Conservation (phyloP, 2,329 filamentous ascomycete species). For the Phialemoniopsis sp. region DNA sequence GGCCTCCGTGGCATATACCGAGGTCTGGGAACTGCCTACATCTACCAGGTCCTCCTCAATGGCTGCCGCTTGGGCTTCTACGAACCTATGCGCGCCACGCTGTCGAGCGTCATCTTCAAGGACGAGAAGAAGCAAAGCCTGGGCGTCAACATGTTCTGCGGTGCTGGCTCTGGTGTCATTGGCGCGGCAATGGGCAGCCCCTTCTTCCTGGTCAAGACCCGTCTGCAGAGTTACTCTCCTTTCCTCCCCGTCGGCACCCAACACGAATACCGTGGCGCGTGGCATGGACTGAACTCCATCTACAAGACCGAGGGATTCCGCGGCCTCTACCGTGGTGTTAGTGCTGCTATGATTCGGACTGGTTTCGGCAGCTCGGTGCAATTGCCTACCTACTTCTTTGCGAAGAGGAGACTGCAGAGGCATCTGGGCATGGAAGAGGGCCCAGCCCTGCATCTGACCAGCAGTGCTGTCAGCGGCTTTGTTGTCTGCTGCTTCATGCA, state of each 20-base stretch:
- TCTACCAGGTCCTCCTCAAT: conserved; percentile 95
- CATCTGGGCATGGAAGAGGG: conserved; percentile 90
- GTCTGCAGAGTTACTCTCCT: conserved; percentile 88
- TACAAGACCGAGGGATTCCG: conserved; percentile 70
- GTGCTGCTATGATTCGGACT: conserved; percentile 91
- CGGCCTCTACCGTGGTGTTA: conserved; percentile 86
- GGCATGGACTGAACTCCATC: conserved; percentile 79
- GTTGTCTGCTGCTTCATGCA: conserved; percentile 99
- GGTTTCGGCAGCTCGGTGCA: conserved; percentile 96
- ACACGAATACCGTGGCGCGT: conserved; percentile 81
- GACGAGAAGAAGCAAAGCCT: conserved; percentile 77
- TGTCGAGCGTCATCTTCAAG: conserved; percentile 67
- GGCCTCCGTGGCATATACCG: conserved; percentile 81
- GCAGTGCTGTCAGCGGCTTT: conserved; percentile 86
- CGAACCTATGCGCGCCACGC: conserved; percentile 77
- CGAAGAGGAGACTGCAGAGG: conserved; percentile 77
- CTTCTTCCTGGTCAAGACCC: conserved; percentile 97
- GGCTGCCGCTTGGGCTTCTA: conserved; percentile 97
- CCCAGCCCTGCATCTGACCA: conserved; percentile 80
- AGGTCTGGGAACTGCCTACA: conserved; percentile 85
- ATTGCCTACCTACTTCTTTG: conserved; percentile 96
- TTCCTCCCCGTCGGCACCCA: conserved; percentile 96
- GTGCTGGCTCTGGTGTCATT: conserved; percentile 82
- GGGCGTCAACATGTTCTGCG: conserved; percentile 89
- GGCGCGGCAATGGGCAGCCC: conserved; percentile 91